phyloP scores from a whole-genome alignment of 345 rosid species.

The Acer yangbiense region DNA sequence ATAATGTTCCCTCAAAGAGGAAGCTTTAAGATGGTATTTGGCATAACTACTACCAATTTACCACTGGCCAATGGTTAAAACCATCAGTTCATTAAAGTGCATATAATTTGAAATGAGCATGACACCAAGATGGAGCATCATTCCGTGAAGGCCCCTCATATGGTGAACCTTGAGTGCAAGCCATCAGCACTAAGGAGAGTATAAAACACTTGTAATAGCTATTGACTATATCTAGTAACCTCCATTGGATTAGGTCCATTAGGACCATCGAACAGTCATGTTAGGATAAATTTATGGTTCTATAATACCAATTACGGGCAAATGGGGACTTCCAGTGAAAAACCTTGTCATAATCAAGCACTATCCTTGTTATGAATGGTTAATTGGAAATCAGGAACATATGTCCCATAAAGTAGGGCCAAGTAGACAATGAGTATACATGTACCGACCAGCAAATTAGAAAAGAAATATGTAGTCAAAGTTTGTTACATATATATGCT shows the following conservation, averaged over 20 bases:
- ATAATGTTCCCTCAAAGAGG: neutral
- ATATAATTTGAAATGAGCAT: conserved; percentile 65
- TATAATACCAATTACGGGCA: no score
- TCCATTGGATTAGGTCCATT: neutral
- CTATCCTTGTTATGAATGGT: conserved; percentile 44
- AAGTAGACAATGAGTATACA: conserved; percentile 56
- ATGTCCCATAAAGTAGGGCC: conserved; percentile 54
- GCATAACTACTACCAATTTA: neutral
- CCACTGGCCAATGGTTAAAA: no score
- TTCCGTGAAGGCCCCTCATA: conserved; percentile 50
- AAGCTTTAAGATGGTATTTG: conserved; percentile 5
- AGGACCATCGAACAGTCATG: neutral
- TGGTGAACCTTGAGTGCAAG: conserved; percentile 71
- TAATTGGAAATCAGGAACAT: conserved; percentile 86
- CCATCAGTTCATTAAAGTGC: no score
- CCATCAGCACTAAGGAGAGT: conserved; percentile 45
- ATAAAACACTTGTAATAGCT: conserved; percentile 14
- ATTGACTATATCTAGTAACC: neutral
- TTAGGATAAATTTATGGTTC: neutral
- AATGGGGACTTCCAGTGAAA: conserved; percentile 49
- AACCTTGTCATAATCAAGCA: conserved; percentile 53
- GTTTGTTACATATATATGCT: no score
- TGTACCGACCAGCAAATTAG: conserved; percentile 20
- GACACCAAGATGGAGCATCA: conserved; percentile 86
- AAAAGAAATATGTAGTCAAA: no score